Evolutionary conservation across 2,329 filamentous ascomycete species (phyloP), one percentile per base, ranked within the genome.

Genomic region (Pyrenochaeta sp.): DNA sequence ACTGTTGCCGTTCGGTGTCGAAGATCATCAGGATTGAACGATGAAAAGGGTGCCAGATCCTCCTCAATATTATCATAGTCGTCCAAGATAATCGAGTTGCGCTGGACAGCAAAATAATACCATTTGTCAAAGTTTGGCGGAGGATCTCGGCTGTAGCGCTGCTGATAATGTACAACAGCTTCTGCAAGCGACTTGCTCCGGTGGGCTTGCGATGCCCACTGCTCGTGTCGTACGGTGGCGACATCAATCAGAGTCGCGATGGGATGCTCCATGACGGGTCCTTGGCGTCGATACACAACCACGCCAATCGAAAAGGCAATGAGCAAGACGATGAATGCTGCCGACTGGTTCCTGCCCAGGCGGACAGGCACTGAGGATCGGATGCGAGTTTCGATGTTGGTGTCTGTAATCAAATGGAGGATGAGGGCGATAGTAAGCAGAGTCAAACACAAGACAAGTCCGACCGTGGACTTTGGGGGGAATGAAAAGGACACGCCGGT

Each of bases 61-160:
- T 80, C 67, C 55, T 86, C 72, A 14, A 88, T 85, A 58, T 82
- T 83, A 69, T 87, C 83, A 56, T 82, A 87, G 57, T 86, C 83
- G 56, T 88, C 85, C 43, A 87, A 82, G 7, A 87, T 71, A 4
- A 81, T 66, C 1, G 83, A 83, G 12, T 78, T 81, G 33, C 79
- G 79, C 6, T 71, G 78, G 4, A 74, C 79, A 1, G 85, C 85
- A 66, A 81, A 87, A 32, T 80, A 68, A 61, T 84, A 87, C 85
- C 85, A 87, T 51, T 79, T 74, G 56, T 87, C 82, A 58, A 87
- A 88, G 11, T 81, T 80, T 9, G 85, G 85, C 21, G 85, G 85
- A 1, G 85, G 85, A 54, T 81, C 77, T 47, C 81, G 79, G 2
- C 75, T 68, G 62, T 87, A 85, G 56, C 83, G 79, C 44, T 73